Base-by-base conservation (phyloP, 805 yeast genomes). In the Kodamaea lidongshanica region DNA sequence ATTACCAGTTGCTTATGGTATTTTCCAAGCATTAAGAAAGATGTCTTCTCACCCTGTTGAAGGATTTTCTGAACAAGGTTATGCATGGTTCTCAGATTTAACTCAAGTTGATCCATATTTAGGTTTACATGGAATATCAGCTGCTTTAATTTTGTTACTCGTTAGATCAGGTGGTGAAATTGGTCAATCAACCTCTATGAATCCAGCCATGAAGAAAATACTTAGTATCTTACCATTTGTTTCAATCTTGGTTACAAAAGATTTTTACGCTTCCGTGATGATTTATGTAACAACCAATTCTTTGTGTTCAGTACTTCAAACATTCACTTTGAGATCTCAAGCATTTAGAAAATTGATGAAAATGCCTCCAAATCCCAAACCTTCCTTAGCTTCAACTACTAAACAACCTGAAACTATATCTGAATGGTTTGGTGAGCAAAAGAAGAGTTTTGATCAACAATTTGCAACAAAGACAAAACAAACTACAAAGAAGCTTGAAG, bases 151-250 rank as follows among this genome's bases (percentile, higher is more conserved):
- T 37, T 72, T 83, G 32, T 67, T 74, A 1, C 79, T 89, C 45
- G 77, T 89, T 55, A 74, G 77, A 52, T 61, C 77, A 25, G 97
- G 96, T 38, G 96, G 96, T 43, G 96, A 89, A 53, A 81, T 92
- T 8, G 96, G 95, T 30, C 39, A 34, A 12, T 79, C 83, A 19
- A 75, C 70, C 30, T 70, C 67, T 31, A 66, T 81, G 58, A 63
- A 73, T 37, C 81, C 85, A 1, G 69, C 68, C 23, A 48, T 66
- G 52, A 75, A 74, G 58, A 79, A 77, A 46, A 54, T 81, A 13
- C 72, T 89, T 64, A 74, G 79, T 22, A 65, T 71, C 24, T 56
- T 86, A 45, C 97, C 97, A 10, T 67, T 87, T 41, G 61, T 79
- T 17, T 86, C 96, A 3, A 79, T 89, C 38, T 77, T 88, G n/a